Percentiles rank a stretch among this genome's conserved stretches.
phyloP scores from a whole-genome alignment of 2,329 filamentous ascomycete genomes.

The Stenocarpella maydis region DNA sequence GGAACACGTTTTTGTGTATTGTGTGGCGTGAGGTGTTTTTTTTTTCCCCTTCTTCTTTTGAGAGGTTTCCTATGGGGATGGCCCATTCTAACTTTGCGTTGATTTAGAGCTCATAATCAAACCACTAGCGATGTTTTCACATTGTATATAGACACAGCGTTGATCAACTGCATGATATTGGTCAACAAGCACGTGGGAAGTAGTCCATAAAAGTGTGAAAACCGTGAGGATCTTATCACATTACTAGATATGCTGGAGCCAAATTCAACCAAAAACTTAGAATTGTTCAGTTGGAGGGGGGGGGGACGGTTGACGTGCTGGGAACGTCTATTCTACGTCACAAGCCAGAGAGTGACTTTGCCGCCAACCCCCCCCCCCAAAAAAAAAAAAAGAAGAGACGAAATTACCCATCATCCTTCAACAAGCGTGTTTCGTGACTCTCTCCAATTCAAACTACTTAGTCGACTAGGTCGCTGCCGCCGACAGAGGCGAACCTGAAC shows the following conservation, averaged over 20 bases:
- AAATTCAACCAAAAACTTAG: background rate
- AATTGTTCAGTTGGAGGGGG: background rate
- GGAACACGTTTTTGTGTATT: too few species aligned
- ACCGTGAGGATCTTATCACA: background rate
- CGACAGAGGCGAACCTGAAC: constrained; percentile 24
- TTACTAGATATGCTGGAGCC: background rate
- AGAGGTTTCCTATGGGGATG: accelerated
- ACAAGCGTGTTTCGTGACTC: background rate
- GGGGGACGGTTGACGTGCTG: too few species aligned
- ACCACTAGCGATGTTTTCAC: background rate
- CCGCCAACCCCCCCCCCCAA: too few species aligned
- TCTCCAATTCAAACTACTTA: too few species aligned
- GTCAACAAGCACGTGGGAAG: background rate
- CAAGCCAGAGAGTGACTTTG: background rate
- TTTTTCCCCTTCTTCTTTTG: too few species aligned
- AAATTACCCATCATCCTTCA: background rate
- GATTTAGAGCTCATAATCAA: background rate
- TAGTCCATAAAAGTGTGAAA: too few species aligned
- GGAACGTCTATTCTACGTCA: background rate
- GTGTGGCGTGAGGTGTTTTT: background rate
- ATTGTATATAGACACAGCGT: background rate
- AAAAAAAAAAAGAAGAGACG: too few species aligned
- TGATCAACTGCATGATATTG: background rate
- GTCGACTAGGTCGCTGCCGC: background rate
- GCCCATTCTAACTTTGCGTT: background rate